phyloP scores from a whole-genome alignment of 495 filamentous ascomycete species.

The Aspergillus homomorphus region DNA sequence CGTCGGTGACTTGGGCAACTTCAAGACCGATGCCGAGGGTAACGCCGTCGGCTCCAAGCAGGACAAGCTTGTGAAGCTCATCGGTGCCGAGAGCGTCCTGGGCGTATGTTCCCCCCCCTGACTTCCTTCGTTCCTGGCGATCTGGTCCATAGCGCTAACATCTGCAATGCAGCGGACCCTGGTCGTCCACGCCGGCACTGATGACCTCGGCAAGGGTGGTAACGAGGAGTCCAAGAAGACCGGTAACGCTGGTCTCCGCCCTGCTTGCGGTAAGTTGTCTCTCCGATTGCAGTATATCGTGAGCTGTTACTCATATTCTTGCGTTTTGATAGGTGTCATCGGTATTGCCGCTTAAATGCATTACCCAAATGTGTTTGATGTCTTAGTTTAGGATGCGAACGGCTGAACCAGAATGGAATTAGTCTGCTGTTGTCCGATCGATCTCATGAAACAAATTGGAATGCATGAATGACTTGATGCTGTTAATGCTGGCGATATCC shows the following conservation, averaged over 20 bases:
- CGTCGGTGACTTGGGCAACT: slow-evolving; percentile 95
- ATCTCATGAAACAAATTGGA: slow-evolving; percentile 6
- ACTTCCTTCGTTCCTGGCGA: background rate
- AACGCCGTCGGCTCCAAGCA: slow-evolving; percentile 71
- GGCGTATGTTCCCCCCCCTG: slow-evolving; percentile 60
- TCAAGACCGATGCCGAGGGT: slow-evolving; percentile 89
- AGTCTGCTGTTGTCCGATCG: slow-evolving; percentile 11
- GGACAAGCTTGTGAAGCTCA: slow-evolving; percentile 86
- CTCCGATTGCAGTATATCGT: background rate
- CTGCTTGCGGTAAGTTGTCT: slow-evolving; percentile 75
- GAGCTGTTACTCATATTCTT: background rate
- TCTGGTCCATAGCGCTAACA: slow-evolving; percentile 1
- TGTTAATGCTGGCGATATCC: background rate
- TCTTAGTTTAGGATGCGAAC: slow-evolving; percentile 14
- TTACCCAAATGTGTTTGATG: slow-evolving; percentile 12
- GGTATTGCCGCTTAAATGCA: slow-evolving; percentile 65
- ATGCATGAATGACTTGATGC: slow-evolving; percentile 7
- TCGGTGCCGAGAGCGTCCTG: slow-evolving; percentile 91
- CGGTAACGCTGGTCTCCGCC: slow-evolving; percentile 87
- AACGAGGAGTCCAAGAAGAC: slow-evolving; percentile 96
- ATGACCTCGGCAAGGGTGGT: slow-evolving; percentile 88
- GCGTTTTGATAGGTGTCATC: slow-evolving; percentile 64
- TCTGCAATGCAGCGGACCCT: slow-evolving; percentile 69
- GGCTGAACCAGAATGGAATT: slow-evolving; percentile 9
- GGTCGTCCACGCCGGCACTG: slow-evolving; percentile 90